These are phyloP conservation scores for Fusarium domesticum DNA, from an alignment of 2,329 filamentous ascomycete genomes.

Conservation along the genomic window DNA sequence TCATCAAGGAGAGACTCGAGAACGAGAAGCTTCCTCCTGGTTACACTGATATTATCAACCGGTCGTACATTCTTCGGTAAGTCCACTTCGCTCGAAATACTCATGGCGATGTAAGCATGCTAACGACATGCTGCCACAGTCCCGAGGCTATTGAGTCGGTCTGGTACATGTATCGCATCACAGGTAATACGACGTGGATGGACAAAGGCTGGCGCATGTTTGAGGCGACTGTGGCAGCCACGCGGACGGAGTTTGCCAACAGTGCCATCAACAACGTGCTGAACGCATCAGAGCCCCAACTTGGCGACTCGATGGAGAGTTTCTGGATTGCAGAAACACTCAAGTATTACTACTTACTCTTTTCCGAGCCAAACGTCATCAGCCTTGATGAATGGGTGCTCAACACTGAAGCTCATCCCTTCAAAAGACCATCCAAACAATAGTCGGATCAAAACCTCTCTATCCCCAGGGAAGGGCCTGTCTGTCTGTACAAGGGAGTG, in stretches of 20 bases:
- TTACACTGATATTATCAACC: conserved; percentile 44
- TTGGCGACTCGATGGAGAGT: conserved; percentile 72
- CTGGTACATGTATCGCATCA: conserved; percentile 89
- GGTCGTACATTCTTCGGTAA: conserved; percentile 62
- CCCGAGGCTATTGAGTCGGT: conserved; percentile 86
- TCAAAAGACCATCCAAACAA: conserved; percentile 41
- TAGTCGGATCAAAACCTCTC: conserved; percentile 7
- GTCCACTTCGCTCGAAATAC: conserved; percentile 33
- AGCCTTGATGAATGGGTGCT: conserved; percentile 68
- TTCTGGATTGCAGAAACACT: conserved; percentile 90
- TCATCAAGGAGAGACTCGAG: conserved; percentile 44
- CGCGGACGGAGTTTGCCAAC: conserved; percentile 64
- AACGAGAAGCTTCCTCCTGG: conserved; percentile 48
- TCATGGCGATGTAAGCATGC: neutral
- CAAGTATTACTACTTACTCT: conserved; percentile 89
- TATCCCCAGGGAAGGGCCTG: neutral
- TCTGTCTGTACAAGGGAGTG: neutral
- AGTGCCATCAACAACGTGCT: conserved; percentile 67
- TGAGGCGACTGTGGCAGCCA: conserved; percentile 63
- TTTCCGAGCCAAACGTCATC: conserved; percentile 62
- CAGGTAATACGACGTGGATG: conserved; percentile 69
- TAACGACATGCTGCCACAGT: conserved; percentile 38
- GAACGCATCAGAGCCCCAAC: conserved; percentile 35
- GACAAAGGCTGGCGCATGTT: conserved; percentile 90
- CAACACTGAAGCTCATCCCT: conserved; percentile 62